Conservation (phyloP, 805 yeast species). For the Limtongozyma cylindracea region DNA sequence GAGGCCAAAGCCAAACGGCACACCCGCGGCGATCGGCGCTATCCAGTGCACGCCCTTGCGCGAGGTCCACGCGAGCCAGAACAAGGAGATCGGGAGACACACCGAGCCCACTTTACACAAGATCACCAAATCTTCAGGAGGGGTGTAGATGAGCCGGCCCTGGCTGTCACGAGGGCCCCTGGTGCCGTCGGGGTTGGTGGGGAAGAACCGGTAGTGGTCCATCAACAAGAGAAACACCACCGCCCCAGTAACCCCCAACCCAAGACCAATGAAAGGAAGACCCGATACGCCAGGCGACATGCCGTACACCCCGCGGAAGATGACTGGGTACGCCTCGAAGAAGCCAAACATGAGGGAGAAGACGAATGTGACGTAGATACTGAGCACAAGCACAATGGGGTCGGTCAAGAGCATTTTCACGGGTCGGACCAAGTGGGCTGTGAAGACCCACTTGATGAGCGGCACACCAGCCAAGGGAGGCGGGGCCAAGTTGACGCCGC, state of each 20-base stretch:
- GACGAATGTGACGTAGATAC: conserved; percentile 21
- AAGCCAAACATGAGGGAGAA: conserved; percentile 28
- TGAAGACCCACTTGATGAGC: no score
- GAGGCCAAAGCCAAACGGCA: conserved; percentile 16
- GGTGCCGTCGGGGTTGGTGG: no score
- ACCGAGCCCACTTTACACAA: conserved; percentile 14
- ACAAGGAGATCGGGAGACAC: conserved; percentile 16
- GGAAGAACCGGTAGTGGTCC: conserved; percentile 5
- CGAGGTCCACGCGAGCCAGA: conserved; percentile 26
- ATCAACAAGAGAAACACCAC: conserved; percentile 7
- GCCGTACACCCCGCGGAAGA: conserved; percentile 15
- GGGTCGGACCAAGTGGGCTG: conserved; percentile 24
- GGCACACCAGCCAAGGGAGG: no score
- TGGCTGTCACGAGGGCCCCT: no score
- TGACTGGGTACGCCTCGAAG: conserved; percentile 39
- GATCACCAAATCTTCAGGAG: conserved; percentile 19
- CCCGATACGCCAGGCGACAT: conserved; percentile 24
- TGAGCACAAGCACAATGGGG: conserved; percentile 28
- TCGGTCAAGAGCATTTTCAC: conserved; percentile 20
- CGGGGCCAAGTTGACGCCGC: no score
- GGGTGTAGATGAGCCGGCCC: conserved; percentile 4
- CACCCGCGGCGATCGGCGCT: conserved; percentile 17
- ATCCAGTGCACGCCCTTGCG: conserved; percentile 18
- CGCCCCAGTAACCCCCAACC: conserved; percentile 19
- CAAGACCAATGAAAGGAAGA: conserved; percentile 16